Evolutionary conservation across 495 filamentous ascomycete species (phyloP), one percentile per base, ranked within the genome.

Genomic region (Aspergillus nanangensis): DNA sequence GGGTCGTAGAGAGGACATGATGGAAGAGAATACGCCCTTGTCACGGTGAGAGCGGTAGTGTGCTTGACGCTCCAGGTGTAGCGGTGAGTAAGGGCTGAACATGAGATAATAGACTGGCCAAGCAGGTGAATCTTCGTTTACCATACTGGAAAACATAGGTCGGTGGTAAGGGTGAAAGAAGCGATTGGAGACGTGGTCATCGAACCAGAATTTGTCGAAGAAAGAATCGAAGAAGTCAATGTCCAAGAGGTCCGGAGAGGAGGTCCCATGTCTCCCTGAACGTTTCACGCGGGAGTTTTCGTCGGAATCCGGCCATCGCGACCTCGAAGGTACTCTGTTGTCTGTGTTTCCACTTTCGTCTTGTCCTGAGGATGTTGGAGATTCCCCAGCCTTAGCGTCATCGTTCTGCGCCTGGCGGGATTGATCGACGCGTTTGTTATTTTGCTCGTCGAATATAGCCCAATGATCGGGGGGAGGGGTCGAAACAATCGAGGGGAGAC

Each of bases 21-120:
- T 44, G 10, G 68, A 71, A 19, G 63, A 65, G 29, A 71, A 62
- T 7, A 70, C 55, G 7, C 70, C 63, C 1, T 44, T 34, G 17
- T 65, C 61, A 2, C 49, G 44, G n/a, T 53, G 50, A 11, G 59
- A 50, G 9, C 53, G 51, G 36, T 57, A 53, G 8, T 58, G 47
- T 11, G 65, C 53, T 38, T 69, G 57, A 8, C 62, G 61, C 42
- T 79, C 76, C 1, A 80, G 55, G 33, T 69, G 57, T 5, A 78
- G 53, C 11, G 76, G 77, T 4, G 77, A 80, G 55, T 80, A 80
- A 0, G 72, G 70, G 50, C 67, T 73, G 35, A 67, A 66, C 47
- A 68, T 52, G 7, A 71, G 53, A 47, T 71, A 74, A 4, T 55
- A 39, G 19, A 76, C 47, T 0, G 71, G 68, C 63, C 70, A 74